Evolutionary conservation across 805 yeast species (phyloP), one percentile per base, ranked within the genome.

Genomic region (Torulaspora indica): DNA sequence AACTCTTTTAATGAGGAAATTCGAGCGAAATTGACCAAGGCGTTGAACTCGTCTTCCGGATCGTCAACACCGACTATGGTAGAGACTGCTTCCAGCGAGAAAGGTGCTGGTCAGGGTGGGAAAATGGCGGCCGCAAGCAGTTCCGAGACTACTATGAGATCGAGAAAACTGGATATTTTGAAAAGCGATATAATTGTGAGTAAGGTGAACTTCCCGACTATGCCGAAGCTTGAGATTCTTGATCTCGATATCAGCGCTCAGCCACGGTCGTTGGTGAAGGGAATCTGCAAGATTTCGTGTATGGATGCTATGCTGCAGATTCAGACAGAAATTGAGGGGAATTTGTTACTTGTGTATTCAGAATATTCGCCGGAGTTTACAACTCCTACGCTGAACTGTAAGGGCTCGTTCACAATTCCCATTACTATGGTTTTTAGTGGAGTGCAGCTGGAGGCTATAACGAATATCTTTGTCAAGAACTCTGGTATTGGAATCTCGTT

Each of bases 401-500:
- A 61, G 45, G 60, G 61, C 33, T 64, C 67, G 1, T 63, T 65
- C 33, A 54, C 57, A 8, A 59, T 65, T 7, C 69, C 69, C 3
- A 64, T 65, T 4, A 61, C 61, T 4, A 61, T 65, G 61, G 58
- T 61, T 3, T 65, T 65, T 45, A 54, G 56, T 15, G 56, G 58
- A 17, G 62, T 64, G 28, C 55, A 56, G 17, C 49, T 65, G 29
- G 68, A 65, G 42, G 64, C 68, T 2, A 65, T 65, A 13, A 57
- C 63, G 8, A 64, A 65, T 46, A 53, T 61, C 1, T 63, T 61
- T 43, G 61, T 63, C 33, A 58, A 61, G 46, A 55, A 60, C 34
- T 54, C 58, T 15, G 65, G 67, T 12, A 50, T 65, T 6, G 62
- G 67, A 18, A 54, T 65, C 12, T 61, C 68, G n/a, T 65, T 65